Evolutionary conservation across 1,139 yeast genomes (phyloP).

Genomic region (Hansenula lynferdii): DNA sequence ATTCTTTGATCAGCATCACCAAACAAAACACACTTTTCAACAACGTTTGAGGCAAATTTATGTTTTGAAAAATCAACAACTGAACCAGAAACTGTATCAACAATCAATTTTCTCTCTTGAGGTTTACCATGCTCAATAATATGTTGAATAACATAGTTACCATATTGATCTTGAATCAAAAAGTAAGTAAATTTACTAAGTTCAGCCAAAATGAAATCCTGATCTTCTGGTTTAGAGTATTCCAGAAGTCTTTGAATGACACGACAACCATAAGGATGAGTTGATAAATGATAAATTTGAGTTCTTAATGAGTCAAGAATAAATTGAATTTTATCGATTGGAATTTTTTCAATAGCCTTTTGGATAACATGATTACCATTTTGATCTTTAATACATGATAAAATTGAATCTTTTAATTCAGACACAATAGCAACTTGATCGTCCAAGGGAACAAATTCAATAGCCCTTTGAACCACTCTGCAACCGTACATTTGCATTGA

Average conservation of each 20-base stretch:
- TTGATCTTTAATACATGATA: slow-evolving; percentile 88
- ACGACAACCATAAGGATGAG: slow-evolving; percentile 97
- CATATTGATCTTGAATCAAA: slow-evolving; percentile 93
- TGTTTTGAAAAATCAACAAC: slow-evolving; percentile 85
- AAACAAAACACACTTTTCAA: slow-evolving; percentile 83
- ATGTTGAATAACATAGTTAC: slow-evolving; percentile 96
- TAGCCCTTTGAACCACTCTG: slow-evolving; percentile 91
- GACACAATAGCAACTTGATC: slow-evolving; percentile 67
- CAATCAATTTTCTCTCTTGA: slow-evolving; percentile 45
- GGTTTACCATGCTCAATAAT: slow-evolving; percentile 64
- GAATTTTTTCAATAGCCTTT: slow-evolving; percentile 85
- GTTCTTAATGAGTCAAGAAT: slow-evolving; percentile 68
- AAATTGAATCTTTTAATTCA: slow-evolving; percentile 68
- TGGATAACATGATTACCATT: slow-evolving; percentile 98
- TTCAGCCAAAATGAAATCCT: slow-evolving; percentile 60
- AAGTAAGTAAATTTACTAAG: slow-evolving; percentile 68
- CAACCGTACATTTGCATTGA: slow-evolving; percentile 98
- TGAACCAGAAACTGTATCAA: slow-evolving; percentile 46
- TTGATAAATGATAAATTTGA: slow-evolving; percentile 83
- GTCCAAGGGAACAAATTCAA: slow-evolving; percentile 65
- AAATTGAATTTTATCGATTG: slow-evolving; percentile 65
- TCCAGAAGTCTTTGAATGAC: slow-evolving; percentile 92
- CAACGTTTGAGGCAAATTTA: slow-evolving; percentile 96
- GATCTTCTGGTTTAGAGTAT: slow-evolving; percentile 54
- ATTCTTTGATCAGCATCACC: slow-evolving; percentile 63